Evolutionary conservation across 2,329 filamentous ascomycete species (phyloP).

Genomic region (Fusarium equiseti): DNA sequence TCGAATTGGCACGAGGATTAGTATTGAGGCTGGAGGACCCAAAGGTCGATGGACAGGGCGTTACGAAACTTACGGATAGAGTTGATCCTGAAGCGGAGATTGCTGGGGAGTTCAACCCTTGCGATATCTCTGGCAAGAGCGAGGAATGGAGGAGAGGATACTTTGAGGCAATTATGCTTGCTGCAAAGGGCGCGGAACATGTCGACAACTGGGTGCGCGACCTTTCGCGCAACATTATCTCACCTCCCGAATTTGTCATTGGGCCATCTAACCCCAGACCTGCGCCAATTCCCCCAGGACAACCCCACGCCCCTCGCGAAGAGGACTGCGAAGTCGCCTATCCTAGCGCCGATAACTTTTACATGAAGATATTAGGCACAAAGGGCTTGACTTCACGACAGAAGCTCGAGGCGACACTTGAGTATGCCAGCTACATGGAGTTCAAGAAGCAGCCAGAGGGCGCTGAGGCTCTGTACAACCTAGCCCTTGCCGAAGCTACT

Average conservation of each 20-base stretch:
- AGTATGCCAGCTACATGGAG: slow-evolving; percentile 87
- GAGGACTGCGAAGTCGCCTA: slow-evolving; percentile 80
- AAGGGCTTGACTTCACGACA: slow-evolving; percentile 83
- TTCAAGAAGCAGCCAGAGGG: slow-evolving; percentile 76
- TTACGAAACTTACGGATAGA: slow-evolving; percentile 67
- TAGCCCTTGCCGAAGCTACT: slow-evolving; percentile 81
- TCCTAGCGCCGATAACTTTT: slow-evolving; percentile 79
- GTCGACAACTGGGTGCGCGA: slow-evolving; percentile 84
- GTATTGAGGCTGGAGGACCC: slow-evolving; percentile 77
- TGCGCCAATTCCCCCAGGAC: slow-evolving; percentile 75
- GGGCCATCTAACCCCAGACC: slow-evolving; percentile 88
- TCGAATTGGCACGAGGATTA: slow-evolving; percentile 69
- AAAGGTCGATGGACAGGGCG: slow-evolving; percentile 73
- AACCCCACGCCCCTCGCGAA: slow-evolving; percentile 74
- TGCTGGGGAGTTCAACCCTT: slow-evolving; percentile 70
- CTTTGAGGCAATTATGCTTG: slow-evolving; percentile 82
- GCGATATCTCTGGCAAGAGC: slow-evolving; percentile 79
- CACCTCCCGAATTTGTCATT: slow-evolving; percentile 78
- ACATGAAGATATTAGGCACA: slow-evolving; percentile 84
- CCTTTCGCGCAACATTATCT: slow-evolving; percentile 72
- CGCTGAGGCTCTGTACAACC: slow-evolving; percentile 78
- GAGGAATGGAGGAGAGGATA: slow-evolving; percentile 91
- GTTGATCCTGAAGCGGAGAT: slow-evolving; percentile 78
- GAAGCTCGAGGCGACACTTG: slow-evolving; percentile 82
- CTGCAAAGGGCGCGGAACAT: slow-evolving; percentile 81